Evolutionary conservation across 2,329 filamentous ascomycete species (phyloP).

Genomic region (Geosmithia morbida): DNA sequence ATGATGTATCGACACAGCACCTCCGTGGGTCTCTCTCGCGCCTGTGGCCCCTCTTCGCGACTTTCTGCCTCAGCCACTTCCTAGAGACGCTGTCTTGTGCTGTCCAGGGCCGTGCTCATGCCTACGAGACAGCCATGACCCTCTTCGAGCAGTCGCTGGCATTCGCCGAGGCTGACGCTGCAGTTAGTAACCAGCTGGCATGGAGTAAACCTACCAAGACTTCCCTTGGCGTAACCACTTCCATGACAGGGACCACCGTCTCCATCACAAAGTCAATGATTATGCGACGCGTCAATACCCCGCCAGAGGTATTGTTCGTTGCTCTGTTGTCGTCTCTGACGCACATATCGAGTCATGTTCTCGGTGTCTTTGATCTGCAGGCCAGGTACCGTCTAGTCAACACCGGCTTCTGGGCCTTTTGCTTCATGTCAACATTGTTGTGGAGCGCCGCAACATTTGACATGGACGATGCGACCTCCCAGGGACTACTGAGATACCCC

Average conservation of each 20-base stretch:
- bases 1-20: slow-evolving; percentile 32
- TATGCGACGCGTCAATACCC: slow-evolving; percentile 69
- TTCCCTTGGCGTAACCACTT: background rate
- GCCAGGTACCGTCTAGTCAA: slow-evolving; percentile 68
- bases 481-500: slow-evolving; percentile 71
- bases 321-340: slow-evolving; percentile 81
- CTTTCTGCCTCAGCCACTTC: slow-evolving; percentile 64
- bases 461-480: slow-evolving; percentile 40
- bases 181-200: slow-evolving; percentile 66
- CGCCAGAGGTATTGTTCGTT: slow-evolving; percentile 77
- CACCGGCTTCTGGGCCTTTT: slow-evolving; percentile 79
- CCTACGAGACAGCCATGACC: slow-evolving; percentile 88
- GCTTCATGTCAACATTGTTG: slow-evolving; percentile 75
- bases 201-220: slow-evolving; percentile 35
- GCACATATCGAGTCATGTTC: slow-evolving; percentile 68
- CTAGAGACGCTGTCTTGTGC: slow-evolving; percentile 80
- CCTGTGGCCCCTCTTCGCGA: slow-evolving; percentile 62
- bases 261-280: slow-evolving; percentile 51
- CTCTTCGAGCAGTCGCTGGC: slow-evolving; percentile 92
- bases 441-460: slow-evolving; percentile 57
- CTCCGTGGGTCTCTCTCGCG: slow-evolving; percentile 65
- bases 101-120: slow-evolving; percentile 65
- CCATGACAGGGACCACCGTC: slow-evolving; percentile 12
- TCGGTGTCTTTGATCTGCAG: slow-evolving; percentile 72
- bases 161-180: slow-evolving; percentile 88